Conservation (phyloP, 176 grass and related monocot genomes). For the Triticum dicoccoides region DNA sequence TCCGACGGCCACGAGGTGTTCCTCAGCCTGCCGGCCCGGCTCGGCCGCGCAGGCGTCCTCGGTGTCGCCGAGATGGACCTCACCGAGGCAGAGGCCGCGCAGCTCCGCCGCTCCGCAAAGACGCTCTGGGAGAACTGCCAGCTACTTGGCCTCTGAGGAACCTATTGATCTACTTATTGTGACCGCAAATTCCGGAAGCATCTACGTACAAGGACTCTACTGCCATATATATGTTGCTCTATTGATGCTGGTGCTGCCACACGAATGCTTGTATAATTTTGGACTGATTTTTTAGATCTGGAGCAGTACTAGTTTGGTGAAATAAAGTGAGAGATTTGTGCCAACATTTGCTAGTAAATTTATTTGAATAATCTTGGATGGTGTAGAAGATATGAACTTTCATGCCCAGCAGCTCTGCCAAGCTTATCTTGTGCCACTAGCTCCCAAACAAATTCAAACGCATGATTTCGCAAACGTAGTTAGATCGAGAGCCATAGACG, state of each 20-base stretch:
- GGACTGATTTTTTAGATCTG: neutral
- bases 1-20: conserved; percentile 55
- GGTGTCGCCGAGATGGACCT: conserved; percentile 58
- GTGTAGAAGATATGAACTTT: neutral
- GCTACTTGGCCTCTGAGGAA: conserved; percentile 37
- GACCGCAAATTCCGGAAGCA: neutral
- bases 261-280: neutral
- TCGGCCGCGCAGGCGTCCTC: conserved; percentile 50
- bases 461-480: no score
- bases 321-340: neutral
- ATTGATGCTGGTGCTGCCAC: neutral
- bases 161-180: neutral
- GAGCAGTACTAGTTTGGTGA: neutral
- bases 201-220: neutral
- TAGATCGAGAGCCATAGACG: no score
- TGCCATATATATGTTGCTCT: no score
- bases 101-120: conserved; percentile 48
- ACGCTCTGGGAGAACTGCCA: conserved; percentile 64
- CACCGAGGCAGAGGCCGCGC: conserved; percentile 53
- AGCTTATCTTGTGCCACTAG: no score
- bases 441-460: no score
- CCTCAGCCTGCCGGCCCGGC: conserved; percentile 62
- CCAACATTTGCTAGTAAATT: neutral
- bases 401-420: no score
- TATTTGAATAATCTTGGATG: neutral